Evolutionary conservation across 371 early-diverging fungal species (phyloP), one percentile per base, ranked within the genome.

Genomic region (Rhizopus delemar): DNA sequence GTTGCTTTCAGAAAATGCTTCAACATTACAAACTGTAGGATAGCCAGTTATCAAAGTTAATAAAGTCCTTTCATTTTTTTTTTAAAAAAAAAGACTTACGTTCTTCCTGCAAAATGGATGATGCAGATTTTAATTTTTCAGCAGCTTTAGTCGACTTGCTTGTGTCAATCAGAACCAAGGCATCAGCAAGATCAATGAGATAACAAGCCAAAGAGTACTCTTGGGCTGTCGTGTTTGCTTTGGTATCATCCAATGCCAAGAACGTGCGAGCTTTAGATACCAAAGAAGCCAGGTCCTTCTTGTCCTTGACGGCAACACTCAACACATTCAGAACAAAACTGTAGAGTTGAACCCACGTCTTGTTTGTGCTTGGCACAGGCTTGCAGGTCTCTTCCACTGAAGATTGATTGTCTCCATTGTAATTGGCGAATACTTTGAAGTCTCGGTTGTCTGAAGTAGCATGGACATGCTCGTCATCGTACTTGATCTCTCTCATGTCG

Each of bases 391-490:
- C 57, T 56, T 83, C 79, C 9, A 71, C 70, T 12, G 75, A 68
- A 2, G 72, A 56, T 9, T 69, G 46, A 12, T 68, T 73, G 8
- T 68, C 62, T 3, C 77, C 62, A 58, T 77, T 80, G 65, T 77
- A 87, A 62, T 83, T 80, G 53, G 81, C 59, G 59, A 87, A 75
- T 12, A 89, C 83, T 29, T 71, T 81, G 11, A 76, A 78, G 46
- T 89, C 89, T 15, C 89, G 77, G 56, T 89, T 89, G 51, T 88
- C 89, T 39, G 78, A 83, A 41, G 71, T 66, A 16, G 53, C 51
- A 41, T 64, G 59, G 34, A 70, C 41, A 56, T 45, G 68, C 1
- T 38, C 61, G 56, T 75, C 76, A 38, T 85, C 79, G 41, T 70
- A 80, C 31, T 74, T 71, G 50, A 89, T 63, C 5, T 80, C 72